Evolutionary conservation across 2,329 filamentous ascomycete species (phyloP), one percentile per base, ranked within the genome.

Genomic region (Diaporthe sp.): DNA sequence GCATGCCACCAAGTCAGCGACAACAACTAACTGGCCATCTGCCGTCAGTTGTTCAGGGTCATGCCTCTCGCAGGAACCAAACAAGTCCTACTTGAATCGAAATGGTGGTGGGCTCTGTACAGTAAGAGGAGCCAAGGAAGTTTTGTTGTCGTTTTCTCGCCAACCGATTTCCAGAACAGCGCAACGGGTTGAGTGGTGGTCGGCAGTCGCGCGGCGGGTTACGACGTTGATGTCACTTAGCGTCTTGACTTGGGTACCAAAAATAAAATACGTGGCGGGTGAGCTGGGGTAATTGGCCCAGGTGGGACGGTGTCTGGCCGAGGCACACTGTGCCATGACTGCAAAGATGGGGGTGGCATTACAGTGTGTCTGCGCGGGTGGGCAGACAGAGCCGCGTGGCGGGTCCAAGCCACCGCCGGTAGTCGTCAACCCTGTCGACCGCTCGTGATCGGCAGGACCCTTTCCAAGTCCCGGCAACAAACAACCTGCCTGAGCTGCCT

Each of bases 221-320:
- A 53, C 56, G 47, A 63, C 70, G 56, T 71, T 58, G 69, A 59
- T 44, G 42, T 71, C 53, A 71, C 39, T 19, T 58, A 32, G 68
- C 68, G 68, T 59, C 53, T 35, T 59, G 39, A 27, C 22, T n/a
- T 10, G n/a, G 61, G 8, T 70, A 58, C 73, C 70, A 73, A 73
- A 75, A 75, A 75, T 75, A 75, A 65, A 75, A 32, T 58, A 19
- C 50, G 66, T 73, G 72, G 72, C 72, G 58, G 72, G 72, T 61
- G 66, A 53, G 25, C 51, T 22, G 53, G 42, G 47, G 25, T 61
- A 17, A 50, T 65, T 56, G 44, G 65, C 32, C 47, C 44, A 27
- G 55, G 63, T 7, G 30, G 2, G 69, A 61, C 27, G 6, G 44
- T 71, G 30, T 12, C 22, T 25, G 13, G 19, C 17, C 9, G 0